These are phyloP conservation scores for Aspergillus bombycis DNA, from an alignment of 2,329 filamentous ascomycete species.

Conservation along the genomic window DNA sequence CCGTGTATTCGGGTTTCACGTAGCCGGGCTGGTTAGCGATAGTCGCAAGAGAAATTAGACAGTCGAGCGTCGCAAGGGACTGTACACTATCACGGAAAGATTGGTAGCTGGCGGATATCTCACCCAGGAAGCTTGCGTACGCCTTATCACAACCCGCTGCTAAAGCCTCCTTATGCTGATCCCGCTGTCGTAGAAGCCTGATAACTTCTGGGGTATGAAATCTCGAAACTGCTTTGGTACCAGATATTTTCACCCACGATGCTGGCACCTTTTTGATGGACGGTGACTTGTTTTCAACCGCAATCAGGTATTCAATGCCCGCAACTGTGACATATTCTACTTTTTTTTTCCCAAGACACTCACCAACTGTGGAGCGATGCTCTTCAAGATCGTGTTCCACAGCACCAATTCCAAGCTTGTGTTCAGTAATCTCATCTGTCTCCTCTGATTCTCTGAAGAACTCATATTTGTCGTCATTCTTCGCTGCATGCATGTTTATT, in stretches of 20 bases:
- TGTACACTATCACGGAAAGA: constrained; percentile 85
- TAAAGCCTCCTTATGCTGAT: constrained; percentile 92
- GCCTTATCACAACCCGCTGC: constrained; percentile 88
- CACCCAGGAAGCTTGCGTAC: constrained; percentile 70
- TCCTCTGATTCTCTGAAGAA: constrained; percentile 90
- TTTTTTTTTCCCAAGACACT: constrained; percentile 71
- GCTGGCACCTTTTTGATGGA: constrained; percentile 86
- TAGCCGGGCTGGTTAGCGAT: constrained; percentile 89
- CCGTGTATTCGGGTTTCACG: constrained; percentile 71
- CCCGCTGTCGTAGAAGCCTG: constrained; percentile 78
- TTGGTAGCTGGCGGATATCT: constrained; percentile 84
- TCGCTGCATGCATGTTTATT: constrained; percentile 83
- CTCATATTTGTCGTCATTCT: constrained; percentile 85
- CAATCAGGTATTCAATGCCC: constrained; percentile 92
- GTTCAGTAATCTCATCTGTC: constrained; percentile 83
- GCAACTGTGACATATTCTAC: constrained; percentile 81
- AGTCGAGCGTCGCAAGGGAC: constrained; percentile 84
- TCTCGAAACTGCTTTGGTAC: constrained; percentile 87
- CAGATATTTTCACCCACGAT: constrained; percentile 92
- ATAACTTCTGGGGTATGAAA: constrained; percentile 95
- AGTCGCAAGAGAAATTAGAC: constrained; percentile 80
- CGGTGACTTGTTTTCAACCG: constrained; percentile 73
- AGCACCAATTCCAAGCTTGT: constrained; percentile 87
- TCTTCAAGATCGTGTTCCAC: constrained; percentile 86
- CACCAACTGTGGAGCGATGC: constrained; percentile 72